Percentiles rank a stretch among this genome's conserved stretches.
phyloP scores from a whole-genome alignment of 371 early-diverging fungal species.

The Aphelidium insulamus region DNA sequence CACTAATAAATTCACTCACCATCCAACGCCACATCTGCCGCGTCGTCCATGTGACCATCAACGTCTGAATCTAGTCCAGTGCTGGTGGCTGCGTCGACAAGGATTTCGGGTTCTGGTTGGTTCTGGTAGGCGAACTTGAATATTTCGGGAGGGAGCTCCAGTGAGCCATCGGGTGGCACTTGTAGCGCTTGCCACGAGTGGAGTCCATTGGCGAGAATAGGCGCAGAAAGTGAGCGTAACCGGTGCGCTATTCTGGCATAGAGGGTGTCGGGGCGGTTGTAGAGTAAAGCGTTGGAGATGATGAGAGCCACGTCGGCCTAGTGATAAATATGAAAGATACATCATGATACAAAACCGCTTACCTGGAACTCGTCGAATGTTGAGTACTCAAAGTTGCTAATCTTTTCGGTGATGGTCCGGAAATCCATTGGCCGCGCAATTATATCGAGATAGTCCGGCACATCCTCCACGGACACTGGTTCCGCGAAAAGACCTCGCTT shows the following conservation, averaged over 20 bases:
- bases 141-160: no score
- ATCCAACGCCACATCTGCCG: no score
- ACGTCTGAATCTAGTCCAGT: no score
- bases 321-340: slow-evolving; percentile 1
- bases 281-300: slow-evolving; percentile 46
- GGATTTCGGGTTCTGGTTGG: no score
- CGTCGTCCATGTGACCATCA: no score
- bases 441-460: slow-evolving; percentile 55
- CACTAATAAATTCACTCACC: no score
- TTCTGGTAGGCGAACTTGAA: no score
- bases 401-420: slow-evolving; percentile 17
- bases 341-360: background rate
- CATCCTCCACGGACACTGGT: slow-evolving; percentile 50
- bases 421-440: slow-evolving; percentile 30
- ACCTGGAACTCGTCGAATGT: slow-evolving; percentile 18
- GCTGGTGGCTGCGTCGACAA: no score
- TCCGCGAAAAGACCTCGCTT: slow-evolving; percentile 18
- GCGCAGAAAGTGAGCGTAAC: no score
- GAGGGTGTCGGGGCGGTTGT: slow-evolving; percentile 45
- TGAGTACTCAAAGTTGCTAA: slow-evolving; percentile 15
- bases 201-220: no score
- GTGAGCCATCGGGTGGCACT: no score
- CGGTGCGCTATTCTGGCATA: slow-evolving; percentile 41
- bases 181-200: no score
- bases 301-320: slow-evolving; percentile 41